Evolutionary conservation across 2,329 filamentous ascomycete species (phyloP).

Genomic region (Aspergillus sp.): DNA sequence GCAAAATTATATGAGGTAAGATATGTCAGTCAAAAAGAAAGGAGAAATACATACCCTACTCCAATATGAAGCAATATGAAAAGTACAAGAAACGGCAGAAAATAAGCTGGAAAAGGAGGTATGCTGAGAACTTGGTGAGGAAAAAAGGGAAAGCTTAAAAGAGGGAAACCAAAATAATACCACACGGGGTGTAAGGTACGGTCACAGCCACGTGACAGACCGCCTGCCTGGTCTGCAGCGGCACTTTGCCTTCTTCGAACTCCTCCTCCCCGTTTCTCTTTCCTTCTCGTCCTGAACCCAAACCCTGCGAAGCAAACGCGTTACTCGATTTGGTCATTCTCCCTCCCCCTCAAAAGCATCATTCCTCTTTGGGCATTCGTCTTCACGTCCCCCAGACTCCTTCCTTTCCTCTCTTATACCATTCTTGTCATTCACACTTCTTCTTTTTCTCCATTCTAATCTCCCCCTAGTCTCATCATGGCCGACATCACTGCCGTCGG

Average conservation of each 20-base stretch:
- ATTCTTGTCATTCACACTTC: slow-evolving; percentile 14
- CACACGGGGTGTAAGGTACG: not conserved
- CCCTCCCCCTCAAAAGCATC: slow-evolving; percentile 42
- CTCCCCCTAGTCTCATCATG: slow-evolving; percentile 52
- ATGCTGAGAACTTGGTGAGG: not conserved
- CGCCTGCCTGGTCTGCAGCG: slow-evolving; percentile 29
- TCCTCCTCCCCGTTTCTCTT: slow-evolving; percentile 31
- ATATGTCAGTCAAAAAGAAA: too few relatives aligned
- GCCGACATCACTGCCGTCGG: slow-evolving; percentile 79
- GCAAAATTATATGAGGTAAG: too few relatives aligned
- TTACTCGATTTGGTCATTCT: slow-evolving; percentile 51
- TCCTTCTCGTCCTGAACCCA: slow-evolving; percentile 40
- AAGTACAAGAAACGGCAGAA: too few relatives aligned
- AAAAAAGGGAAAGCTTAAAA: not conserved
- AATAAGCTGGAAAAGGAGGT: too few relatives aligned
- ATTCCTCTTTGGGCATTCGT: slow-evolving; percentile 48
- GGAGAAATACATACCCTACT: too few relatives aligned
- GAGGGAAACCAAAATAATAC: not conserved
- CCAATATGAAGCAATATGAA: too few relatives aligned
- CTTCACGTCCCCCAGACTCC: slow-evolving; percentile 22
- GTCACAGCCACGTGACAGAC: slow-evolving; percentile 32
- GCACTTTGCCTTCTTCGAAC: slow-evolving; percentile 41
- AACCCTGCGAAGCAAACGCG: slow-evolving; percentile 48
- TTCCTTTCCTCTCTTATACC: slow-evolving; percentile 17
- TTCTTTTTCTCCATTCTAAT: slow-evolving; percentile 11